Conservation (phyloP, 257 asterid genomes). For the Solanum bukasovii region DNA sequence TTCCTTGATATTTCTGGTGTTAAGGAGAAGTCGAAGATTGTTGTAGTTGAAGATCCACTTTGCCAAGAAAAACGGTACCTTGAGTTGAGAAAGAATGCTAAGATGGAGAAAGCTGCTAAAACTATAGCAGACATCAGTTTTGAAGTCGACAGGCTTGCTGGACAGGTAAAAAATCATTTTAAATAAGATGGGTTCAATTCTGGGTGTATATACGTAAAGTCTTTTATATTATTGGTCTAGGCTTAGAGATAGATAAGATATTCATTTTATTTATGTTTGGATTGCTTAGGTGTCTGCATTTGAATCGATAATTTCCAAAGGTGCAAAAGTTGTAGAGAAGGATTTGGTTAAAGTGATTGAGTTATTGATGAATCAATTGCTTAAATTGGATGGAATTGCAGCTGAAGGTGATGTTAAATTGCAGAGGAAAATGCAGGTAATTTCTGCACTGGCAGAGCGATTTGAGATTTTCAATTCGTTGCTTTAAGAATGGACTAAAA, state of each 20-base stretch:
- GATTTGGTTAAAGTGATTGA: constrained; percentile 52
- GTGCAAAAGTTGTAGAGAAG: constrained; percentile 65
- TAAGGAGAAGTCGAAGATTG: constrained; percentile 75
- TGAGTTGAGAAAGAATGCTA: constrained; percentile 60
- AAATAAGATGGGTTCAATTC: background rate
- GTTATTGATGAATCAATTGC: constrained; percentile 66
- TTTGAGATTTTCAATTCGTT: background rate
- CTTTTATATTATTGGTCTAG: background rate
- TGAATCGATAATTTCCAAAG: constrained; percentile 53
- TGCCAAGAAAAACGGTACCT: constrained; percentile 64
- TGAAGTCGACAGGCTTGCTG: constrained; percentile 63
- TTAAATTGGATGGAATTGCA: constrained; percentile 55
- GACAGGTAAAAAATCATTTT: constrained; percentile 31
- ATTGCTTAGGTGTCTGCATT: constrained; percentile 53
- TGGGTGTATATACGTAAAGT: background rate
- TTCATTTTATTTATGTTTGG: background rate
- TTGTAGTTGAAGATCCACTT: constrained; percentile 64
- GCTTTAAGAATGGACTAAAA: background rate
- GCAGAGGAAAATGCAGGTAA: constrained; percentile 85
- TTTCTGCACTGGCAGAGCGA: background rate
- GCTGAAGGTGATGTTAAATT: constrained; percentile 68
- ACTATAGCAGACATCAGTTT: constrained; percentile 58
- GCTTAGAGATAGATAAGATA: background rate
- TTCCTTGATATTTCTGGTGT: constrained; percentile 66
- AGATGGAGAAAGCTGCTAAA: constrained; percentile 58